phyloP scores from a whole-genome alignment of 2,329 filamentous ascomycete species.

The Ascochyta fabae region DNA sequence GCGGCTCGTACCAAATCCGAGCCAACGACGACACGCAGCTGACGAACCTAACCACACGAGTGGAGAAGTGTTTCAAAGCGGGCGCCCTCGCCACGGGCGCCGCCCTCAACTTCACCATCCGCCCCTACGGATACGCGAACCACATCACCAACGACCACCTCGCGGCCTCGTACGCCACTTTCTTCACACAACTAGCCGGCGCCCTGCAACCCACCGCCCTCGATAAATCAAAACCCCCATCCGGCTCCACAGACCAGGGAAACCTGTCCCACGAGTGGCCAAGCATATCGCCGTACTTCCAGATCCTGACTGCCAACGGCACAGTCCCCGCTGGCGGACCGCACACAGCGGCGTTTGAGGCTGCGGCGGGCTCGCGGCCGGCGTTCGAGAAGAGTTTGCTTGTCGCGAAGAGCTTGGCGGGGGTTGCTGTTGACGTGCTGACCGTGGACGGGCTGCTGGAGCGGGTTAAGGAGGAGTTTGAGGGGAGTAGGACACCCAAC shows the following conservation, averaged over 20 bases:
- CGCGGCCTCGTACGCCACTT: constrained; percentile 11
- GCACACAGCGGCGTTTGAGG: constrained; percentile 23
- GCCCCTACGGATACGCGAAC: constrained; percentile 20
- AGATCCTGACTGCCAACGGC: constrained; percentile 22
- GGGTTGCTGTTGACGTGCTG: constrained; percentile 20
- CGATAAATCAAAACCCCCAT: constrained; percentile 14
- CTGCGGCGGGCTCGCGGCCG: constrained; percentile 17
- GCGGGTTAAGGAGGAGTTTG: constrained; percentile 19
- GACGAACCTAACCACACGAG: constrained; percentile 10
- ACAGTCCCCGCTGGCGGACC: constrained; percentile 17
- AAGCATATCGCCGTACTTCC: constrained; percentile 23
- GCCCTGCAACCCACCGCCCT: neutral
- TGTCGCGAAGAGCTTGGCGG: constrained; percentile 21
- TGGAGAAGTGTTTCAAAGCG: constrained; percentile 22
- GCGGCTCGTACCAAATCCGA: constrained; percentile 18
- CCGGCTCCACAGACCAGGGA: constrained; percentile 23
- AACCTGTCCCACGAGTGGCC: constrained; percentile 26
- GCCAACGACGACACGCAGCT: constrained; percentile 18
- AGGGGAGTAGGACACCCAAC: neutral
- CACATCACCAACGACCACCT: constrained; percentile 21
- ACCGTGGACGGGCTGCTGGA: constrained; percentile 20
- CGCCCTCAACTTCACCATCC: constrained; percentile 18
- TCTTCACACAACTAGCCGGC: constrained; percentile 11
- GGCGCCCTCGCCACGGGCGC: constrained; percentile 20
- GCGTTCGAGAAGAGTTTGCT: constrained; percentile 24